Base-by-base conservation (phyloP, 2,329 filamentous ascomycete species). In the Neopestalotiopsis sp. region DNA sequence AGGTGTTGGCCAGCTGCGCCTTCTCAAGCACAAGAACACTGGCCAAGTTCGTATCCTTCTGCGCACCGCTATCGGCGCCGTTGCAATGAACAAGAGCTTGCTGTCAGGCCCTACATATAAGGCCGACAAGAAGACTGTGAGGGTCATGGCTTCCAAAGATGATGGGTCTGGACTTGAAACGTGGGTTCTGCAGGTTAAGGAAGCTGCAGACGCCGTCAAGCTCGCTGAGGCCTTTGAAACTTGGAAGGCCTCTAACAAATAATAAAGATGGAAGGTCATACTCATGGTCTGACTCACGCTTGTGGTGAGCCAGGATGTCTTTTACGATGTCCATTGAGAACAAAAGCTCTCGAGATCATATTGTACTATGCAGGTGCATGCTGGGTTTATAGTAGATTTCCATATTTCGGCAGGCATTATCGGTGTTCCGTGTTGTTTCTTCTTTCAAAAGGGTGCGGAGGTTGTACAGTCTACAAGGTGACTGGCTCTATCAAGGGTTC, bases 131-230 rank as follows among this genome's bases (percentile, higher is more conserved):
- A 92, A 91, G 79, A 90, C 88, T 69, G 82, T 92, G 69, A 89
- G 87, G 76, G 73, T 91, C 68, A 83, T 84, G 12, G 85, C 88
- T 5, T 86, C 89, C 1, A 86, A 86, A 68, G 88, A 89, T 65
- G 83, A 84, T 64, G 90, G 89, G 17, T 84, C 84, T 61, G 85
- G 86, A 0, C 79, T 92, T 34, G 90, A 92, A 79, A 89, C 89
- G 4, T 95, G 91, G 90, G 87, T 91, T 76, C 79, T 94, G 17
- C 89, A 91, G 76, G 88, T 94, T 62, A 93, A 92, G 82, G 90
- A 82, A 59, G 75, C 79, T 14, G 81, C 82, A 38, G 78, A 78
- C 58, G 85, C 90, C 2, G 83, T 85, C 71, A 85, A 88, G 45
- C 74, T 90, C 56, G 86, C 86, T 1, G 78, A 78, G 17, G 81